Conservation (phyloP, 2,329 filamentous ascomycete genomes). For the Coniochaeta ligniaria region DNA sequence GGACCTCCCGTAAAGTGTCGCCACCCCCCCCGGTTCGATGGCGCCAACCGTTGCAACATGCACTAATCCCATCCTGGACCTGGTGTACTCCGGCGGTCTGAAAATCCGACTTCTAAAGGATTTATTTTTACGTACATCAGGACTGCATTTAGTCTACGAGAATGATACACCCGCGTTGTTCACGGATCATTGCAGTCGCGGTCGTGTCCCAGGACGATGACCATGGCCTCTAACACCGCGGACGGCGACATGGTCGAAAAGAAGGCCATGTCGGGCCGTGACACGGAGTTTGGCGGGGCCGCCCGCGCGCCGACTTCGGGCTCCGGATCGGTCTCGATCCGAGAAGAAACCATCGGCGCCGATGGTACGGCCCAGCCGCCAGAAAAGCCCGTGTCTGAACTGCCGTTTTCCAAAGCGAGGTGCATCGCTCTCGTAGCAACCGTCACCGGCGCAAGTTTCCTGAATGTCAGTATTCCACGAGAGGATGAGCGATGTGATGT, state of each 20-base stretch:
- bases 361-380: not conserved
- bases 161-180: not conserved
- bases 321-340: not conserved
- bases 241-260: not conserved
- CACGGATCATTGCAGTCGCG: not conserved
- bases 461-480: slow-evolving; percentile 34
- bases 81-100: not conserved
- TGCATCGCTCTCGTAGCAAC: slow-evolving; percentile 48
- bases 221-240: not conserved
- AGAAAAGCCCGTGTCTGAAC: not conserved
- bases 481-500: not conserved
- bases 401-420: slow-evolving; percentile 35
- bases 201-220: not conserved
- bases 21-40: not conserved
- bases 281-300: not conserved
- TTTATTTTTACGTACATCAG: not conserved
- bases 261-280: not conserved
- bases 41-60: not conserved
- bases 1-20: not conserved
- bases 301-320: not conserved
- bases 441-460: slow-evolving; percentile 46
- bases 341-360: not conserved
- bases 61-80: not conserved
- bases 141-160: not conserved
- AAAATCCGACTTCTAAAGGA: not conserved